These are phyloP conservation scores for Kodamaea anthophila DNA, from an alignment of 1,139 yeast genomes.

Conservation along the genomic window DNA sequence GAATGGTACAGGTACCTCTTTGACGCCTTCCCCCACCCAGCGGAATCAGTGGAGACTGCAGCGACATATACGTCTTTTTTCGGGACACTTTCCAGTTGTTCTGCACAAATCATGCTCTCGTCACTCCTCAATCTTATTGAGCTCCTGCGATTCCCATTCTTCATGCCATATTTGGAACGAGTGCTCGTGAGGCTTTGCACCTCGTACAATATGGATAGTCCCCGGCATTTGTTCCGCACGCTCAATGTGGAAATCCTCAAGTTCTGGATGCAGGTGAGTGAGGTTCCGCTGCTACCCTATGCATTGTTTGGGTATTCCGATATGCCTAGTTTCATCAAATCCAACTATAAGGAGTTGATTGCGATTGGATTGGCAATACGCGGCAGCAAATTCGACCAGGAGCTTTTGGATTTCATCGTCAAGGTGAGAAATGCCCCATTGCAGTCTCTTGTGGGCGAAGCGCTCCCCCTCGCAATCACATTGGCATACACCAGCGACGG, in stretches of 20 bases:
- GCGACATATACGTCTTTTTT: constrained; percentile 36
- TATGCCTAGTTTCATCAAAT: constrained; percentile 20
- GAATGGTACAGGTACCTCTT: constrained; percentile 27
- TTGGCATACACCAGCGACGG: constrained; percentile 44
- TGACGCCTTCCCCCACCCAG: constrained; percentile 27
- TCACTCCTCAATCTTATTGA: constrained; percentile 40
- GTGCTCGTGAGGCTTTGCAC: constrained; percentile 20
- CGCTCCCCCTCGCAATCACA: constrained; percentile 35
- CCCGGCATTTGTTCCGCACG: constrained; percentile 22
- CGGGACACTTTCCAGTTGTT: constrained; percentile 21
- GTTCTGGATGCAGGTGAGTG: constrained; percentile 36
- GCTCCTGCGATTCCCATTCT: constrained; percentile 26
- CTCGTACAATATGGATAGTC: constrained; percentile 9
- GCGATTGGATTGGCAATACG: constrained; percentile 28
- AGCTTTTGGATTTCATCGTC: constrained; percentile 10
- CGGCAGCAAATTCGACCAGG: constrained; percentile 1
- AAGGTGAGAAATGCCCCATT: constrained; percentile 11
- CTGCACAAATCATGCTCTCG: constrained; percentile 23
- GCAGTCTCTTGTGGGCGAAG: constrained; percentile 20
- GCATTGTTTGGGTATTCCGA: constrained; percentile 27
- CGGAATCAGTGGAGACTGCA: constrained; percentile 31
- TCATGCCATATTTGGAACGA: constrained; percentile 23
- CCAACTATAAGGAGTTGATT: constrained; percentile 28
- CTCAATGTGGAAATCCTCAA: constrained; percentile 29
- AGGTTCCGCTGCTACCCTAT: constrained; percentile 34